Base-by-base conservation (phyloP, 805 yeast genomes). In the Candida coleopterorum region DNA sequence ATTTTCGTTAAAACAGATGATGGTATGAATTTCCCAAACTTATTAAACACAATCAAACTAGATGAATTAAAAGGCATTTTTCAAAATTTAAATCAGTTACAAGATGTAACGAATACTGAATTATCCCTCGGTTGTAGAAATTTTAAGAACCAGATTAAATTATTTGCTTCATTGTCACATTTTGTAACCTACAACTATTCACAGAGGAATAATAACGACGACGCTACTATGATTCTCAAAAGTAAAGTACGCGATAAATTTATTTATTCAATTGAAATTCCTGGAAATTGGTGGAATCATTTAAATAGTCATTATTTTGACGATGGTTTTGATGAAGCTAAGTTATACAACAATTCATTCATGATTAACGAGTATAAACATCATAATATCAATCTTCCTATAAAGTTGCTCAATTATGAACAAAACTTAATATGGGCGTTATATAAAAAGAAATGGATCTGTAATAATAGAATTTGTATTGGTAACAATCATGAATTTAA, bases 391-490 rank as follows among this genome's bases (percentile, higher is more conserved):
- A 10, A 22, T 25, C 38, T 34, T 33, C n/a, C 32, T n/a, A 46
- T 54, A 27, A 48, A 51, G 29, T 42, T 58, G 20, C 44, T 55
- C 18, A 45, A 47, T 26, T 47, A 55, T 49, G 70, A 64, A 43
- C 69, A 64, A 37, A 55, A 59, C 27, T 46, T 62, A 23, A 49
- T 61, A 23, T 59, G 65, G 64, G 55, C 46, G 38, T 43, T 53
- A 29, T 58, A 62, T 39, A 52, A 57, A 16, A 46, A 52, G 52
- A 53, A 49, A 35, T 49, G 58, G 56, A 38, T 55, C 6, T 50
- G 55, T 25, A 39, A 43, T n/a, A 39, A 41, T 18, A 48, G 49
- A 27, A 40, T 61, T 18, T 60, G 59, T 36, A 37, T 62, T 23
- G 68, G 69, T 8, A 62, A 55, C 31, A 43, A 55, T 11, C 46